Evolutionary conservation across 441 rosid genomes (phyloP).

Genomic region (Adansonia madagascariensis): DNA sequence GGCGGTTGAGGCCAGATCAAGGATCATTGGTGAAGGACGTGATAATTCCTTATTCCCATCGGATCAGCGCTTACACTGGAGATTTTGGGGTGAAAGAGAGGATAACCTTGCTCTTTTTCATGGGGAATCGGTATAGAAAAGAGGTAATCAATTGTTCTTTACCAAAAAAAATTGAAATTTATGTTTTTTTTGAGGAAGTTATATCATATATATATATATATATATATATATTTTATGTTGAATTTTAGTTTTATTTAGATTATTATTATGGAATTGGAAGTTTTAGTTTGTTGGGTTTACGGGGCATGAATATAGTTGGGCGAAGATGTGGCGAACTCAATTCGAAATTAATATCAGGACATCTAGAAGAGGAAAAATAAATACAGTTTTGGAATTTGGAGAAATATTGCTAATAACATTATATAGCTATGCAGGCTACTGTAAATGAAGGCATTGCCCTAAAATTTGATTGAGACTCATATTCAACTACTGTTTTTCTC

Average conservation of each 20-base stretch:
- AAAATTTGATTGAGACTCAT: constrained; percentile 6
- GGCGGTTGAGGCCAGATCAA: constrained; percentile 75
- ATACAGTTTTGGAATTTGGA: not conserved
- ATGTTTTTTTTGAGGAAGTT: not conserved
- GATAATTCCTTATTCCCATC: constrained; percentile 82
- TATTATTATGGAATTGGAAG: not conserved
- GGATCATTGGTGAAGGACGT: constrained; percentile 91
- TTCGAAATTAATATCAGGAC: not conserved
- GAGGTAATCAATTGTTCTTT: constrained; percentile 50
- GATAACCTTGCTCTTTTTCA: constrained; percentile 80
- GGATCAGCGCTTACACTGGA: constrained; percentile 70
- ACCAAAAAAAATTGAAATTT: not conserved
- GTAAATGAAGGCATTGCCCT: not conserved
- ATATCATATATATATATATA: not conserved
- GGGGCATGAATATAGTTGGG: not conserved
- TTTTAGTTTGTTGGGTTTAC: not conserved
- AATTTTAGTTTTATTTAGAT: not conserved
- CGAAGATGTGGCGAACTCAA: not conserved
- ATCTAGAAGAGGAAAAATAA: not conserved
- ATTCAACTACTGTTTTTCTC: not conserved
- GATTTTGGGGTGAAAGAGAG: constrained; percentile 64
- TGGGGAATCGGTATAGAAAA: constrained; percentile 95
- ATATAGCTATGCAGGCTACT: not conserved
- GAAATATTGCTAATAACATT: not conserved
- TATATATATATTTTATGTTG: not conserved